Base-by-base conservation (phyloP, 345 rosid species). In the Orychophragmus violaceus region DNA sequence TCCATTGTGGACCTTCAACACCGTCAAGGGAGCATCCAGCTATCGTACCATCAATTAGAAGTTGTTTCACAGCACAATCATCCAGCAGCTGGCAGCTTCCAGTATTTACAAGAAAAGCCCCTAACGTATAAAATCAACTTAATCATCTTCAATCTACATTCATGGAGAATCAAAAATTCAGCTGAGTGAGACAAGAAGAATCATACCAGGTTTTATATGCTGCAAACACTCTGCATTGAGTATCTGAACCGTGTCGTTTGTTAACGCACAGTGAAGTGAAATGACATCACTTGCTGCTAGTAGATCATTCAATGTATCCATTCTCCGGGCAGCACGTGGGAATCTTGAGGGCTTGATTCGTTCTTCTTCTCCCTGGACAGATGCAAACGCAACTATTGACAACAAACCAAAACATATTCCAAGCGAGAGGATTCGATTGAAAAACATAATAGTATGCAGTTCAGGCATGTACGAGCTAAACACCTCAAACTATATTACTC, bases 21-120 rank as follows among this genome's bases (percentile, higher is more conserved):
- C 99, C 98, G 78, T 95, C 99, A 76, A 95, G 66, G 32, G 99
- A 97, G 79, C 98, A 91, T 39, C 99, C 98, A 72, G 96, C 99
- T 66, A 91, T 79, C 28, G 88, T 86, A 45, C 97, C 99, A 77
- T 95, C 96, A 80, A 95, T 91, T 51, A 95, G 74, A 79, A 89
- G 94, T 76, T 87, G 90, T 81, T 91, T 95, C 74, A 91, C 81
- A 36, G 85, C 88, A 78, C 98, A 91, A 76, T 95, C 99, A 71
- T 95, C 98, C 53, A 91, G 77, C 57, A 95, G 75, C 84, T 89
- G 99, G 74, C 96, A 81, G 85, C 96, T 91, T 69, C 98, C 97
- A 2, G 90, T 89, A 74, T 95, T 95, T 61, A 91, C 97, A 72
- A 95, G 90, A 85, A 91, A 95, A 39, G 98, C 99, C 74, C 99